These are phyloP conservation scores for Pythium grandisporangium DNA, from an alignment of 352 stramenopile genomes.

Conservation along the genomic window DNA sequence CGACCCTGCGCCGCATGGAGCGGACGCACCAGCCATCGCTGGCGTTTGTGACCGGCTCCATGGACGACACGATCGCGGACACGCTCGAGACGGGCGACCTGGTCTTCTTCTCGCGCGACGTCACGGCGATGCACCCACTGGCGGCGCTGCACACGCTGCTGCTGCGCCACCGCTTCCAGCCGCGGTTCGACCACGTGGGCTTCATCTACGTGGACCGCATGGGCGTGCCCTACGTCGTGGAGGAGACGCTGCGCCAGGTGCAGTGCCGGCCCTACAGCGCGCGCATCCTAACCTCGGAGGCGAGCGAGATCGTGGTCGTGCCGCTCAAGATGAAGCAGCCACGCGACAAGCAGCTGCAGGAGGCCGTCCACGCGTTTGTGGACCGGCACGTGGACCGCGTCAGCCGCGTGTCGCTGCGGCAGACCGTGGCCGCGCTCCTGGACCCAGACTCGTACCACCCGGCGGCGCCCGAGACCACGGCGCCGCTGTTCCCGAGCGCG, in stretches of 20 bases:
- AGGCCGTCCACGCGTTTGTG: constrained; percentile 49
- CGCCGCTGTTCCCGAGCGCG: constrained; percentile 37
- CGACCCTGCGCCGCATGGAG: constrained; percentile 34
- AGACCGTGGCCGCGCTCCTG: constrained; percentile 37
- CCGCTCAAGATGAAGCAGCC: constrained; percentile 44
- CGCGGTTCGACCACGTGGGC: constrained; percentile 73
- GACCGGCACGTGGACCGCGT: constrained; percentile 28
- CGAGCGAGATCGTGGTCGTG: constrained; percentile 70
- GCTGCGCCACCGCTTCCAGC: constrained; percentile 34
- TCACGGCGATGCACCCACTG: constrained; percentile 62
- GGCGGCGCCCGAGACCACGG: constrained; percentile 2
- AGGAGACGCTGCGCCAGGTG: constrained; percentile 73
- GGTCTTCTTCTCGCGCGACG: constrained; percentile 67
- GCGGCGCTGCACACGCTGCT: constrained; percentile 61
- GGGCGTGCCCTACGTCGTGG: constrained; percentile 75
- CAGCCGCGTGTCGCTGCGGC: constrained; percentile 57
- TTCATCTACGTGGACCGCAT: constrained; percentile 77
- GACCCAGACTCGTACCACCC: constrained; percentile 16
- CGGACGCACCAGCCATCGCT: constrained; percentile 28
- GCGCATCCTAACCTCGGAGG: constrained; percentile 60
- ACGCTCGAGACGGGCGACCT: constrained; percentile 79
- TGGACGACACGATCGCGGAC: constrained; percentile 84
- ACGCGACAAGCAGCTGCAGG: constrained; percentile 55
- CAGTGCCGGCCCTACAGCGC: constrained; percentile 73
- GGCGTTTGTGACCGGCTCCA: constrained; percentile 68